Evolutionary conservation across 192 early-diverging fungal species (phyloP), one percentile per base, ranked within the genome.

Genomic region (Umbelopsis isabellina): DNA sequence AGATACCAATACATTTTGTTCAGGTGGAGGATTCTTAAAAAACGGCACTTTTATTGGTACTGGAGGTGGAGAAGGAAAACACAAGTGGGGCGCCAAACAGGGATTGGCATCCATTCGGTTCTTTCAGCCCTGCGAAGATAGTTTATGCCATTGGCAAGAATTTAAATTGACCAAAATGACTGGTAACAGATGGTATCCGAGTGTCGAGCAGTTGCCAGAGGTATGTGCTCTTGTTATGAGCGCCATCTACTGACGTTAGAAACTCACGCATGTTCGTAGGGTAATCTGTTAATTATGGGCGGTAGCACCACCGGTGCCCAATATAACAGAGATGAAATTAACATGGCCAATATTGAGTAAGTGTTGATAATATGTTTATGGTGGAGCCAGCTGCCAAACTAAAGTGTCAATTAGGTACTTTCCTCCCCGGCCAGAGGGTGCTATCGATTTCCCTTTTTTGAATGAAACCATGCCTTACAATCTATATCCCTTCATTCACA

Each of bases 1-100:
- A 18, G 49, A 76, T 11, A 85, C 81, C 49, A 85, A 86, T 52
- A 86, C 83, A 18, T 86, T 86, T 66, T 86, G 85, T 55, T 86
- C 85, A 2, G 85, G 79, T 8, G 85, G 85, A 55, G 81, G 81
- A 11, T 86, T 85, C 52, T 49, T 85, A 33, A 72, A 65, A 3
- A 85, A 86, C 47, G 85, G 85, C 9, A 81, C 81, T 3, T 55
- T 81, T 25, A 78, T 84, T 47, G 79, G 78, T 48, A 82, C 83
- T 6, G 85, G 82, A 21, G 85, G 85, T 27, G 85, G 74, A 0
- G 85, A 86, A 58, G n/a, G 64, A 11, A 45, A 58, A 30, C 22
- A 68, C 7, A 35, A 52, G 35, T 75, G 61, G 53, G 69, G 58
- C 33, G 73, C 82, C 0, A 64, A 66, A 0, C 51, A 18, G 23